A percentile compares a stretch with the other conserved stretches of the same genome.
Evolutionary conservation across 768 basidiomycete species (phyloP).

Genomic region (Calvatia gigantea): DNA sequence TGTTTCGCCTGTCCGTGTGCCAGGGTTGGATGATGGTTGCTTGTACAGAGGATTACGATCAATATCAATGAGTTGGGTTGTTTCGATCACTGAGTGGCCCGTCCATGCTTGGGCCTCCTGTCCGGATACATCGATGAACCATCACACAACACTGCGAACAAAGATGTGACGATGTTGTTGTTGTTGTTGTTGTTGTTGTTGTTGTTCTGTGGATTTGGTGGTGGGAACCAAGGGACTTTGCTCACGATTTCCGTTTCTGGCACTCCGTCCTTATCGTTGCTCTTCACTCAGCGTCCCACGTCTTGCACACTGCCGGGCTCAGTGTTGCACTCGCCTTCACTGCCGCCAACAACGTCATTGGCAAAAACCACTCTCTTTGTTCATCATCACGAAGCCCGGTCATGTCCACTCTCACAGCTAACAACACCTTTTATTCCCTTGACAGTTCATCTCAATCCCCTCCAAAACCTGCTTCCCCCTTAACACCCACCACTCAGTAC

Average conservation of each 20-base stretch:
- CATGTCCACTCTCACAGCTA: constrained; percentile 33
- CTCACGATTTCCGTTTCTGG: background rate
- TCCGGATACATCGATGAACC: too few relatives aligned
- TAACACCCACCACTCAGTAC: constrained; percentile 39
- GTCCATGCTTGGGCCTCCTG: background rate
- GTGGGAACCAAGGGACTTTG: background rate
- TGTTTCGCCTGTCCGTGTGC: background rate
- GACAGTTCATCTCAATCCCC: constrained; percentile 35
- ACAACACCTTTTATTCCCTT: constrained; percentile 24
- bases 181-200: background rate
- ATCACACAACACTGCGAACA: background rate
- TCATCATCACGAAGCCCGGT: background rate
- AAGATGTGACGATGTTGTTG: background rate
- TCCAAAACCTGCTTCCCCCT: constrained; percentile 41
- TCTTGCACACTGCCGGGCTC: constrained; percentile 4
- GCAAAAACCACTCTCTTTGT: background rate
- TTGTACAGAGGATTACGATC: background rate
- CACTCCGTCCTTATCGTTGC: background rate
- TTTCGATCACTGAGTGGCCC: background rate
- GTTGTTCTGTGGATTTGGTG: background rate
- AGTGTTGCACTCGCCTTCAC: constrained; percentile 1
- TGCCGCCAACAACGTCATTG: background rate
- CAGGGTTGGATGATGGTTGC: background rate
- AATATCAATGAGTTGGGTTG: background rate
- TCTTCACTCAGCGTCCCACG: background rate